phyloP scores from a whole-genome alignment of 306 rosid species.

The Adenanthera pavonina region DNA sequence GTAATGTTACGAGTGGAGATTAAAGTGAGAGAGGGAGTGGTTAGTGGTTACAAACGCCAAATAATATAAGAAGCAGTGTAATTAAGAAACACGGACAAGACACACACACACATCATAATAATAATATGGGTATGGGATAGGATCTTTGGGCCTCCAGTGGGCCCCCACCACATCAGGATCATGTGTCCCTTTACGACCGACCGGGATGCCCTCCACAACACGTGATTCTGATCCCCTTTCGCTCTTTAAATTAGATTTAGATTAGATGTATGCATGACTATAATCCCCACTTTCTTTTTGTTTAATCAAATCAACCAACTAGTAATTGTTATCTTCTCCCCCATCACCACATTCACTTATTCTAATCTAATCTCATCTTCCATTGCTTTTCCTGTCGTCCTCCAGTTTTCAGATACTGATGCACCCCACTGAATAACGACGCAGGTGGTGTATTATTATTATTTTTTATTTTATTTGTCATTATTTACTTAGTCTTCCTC shows the following conservation, averaged over 20 bases:
- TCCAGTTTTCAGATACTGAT: neutral
- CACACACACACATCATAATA: too few species aligned
- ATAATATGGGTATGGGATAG: too few species aligned
- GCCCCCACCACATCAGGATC: slow-evolving; percentile 62
- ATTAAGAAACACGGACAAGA: slow-evolving; percentile 57
- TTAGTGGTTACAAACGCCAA: too few species aligned
- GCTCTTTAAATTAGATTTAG: too few species aligned
- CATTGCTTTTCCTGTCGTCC: neutral
- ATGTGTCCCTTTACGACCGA: slow-evolving; percentile 86
- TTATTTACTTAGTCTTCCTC: slow-evolving; percentile 17
- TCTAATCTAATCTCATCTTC: neutral
- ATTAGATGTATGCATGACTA: too few species aligned
- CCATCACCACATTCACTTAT: neutral
- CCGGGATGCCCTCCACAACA: slow-evolving; percentile 70
- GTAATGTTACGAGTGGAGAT: too few species aligned
- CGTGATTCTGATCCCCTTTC: slow-evolving; percentile 85
- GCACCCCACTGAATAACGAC: neutral
- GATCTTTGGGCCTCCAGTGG: slow-evolving; percentile 52
- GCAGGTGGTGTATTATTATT: too few species aligned
- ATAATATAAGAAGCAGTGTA: too few species aligned
- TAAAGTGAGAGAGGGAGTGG: too few species aligned
- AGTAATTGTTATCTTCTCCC: neutral
- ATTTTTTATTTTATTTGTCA: neutral
- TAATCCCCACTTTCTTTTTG: neutral
- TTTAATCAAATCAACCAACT: neutral